Conservation (phyloP, 768 basidiomycete species). For the Tylopilus felleus region DNA sequence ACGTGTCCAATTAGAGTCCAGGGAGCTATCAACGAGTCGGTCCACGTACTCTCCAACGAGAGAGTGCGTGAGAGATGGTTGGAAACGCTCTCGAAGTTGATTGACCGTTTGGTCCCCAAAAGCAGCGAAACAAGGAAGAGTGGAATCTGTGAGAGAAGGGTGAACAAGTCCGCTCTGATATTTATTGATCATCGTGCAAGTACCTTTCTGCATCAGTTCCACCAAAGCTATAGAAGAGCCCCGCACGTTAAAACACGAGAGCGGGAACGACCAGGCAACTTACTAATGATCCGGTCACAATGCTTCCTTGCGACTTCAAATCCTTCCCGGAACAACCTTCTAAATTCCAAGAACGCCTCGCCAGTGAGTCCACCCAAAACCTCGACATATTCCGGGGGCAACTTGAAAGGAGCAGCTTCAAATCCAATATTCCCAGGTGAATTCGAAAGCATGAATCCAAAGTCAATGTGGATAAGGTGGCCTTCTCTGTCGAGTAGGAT, state of each 20-base stretch:
- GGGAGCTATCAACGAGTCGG: conserved; percentile 80
- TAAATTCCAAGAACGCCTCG: conserved; percentile 79
- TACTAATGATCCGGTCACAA: conserved; percentile 92
- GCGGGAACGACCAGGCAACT: conserved; percentile 24
- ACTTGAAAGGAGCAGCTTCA: conserved; percentile 98
- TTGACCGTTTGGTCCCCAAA: conserved; percentile 89
- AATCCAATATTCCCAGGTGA: conserved; percentile 97
- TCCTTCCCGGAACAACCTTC: conserved; percentile 82
- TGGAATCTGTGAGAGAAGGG: conserved; percentile 57
- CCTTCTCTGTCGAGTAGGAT: conserved; percentile 95
- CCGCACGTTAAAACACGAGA: conserved; percentile 4
- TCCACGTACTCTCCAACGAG: conserved; percentile 89
- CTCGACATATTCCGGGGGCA: conserved; percentile 92
- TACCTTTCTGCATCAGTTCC: conserved; percentile 97
- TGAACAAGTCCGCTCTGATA: background rate
- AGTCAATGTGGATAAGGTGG: conserved; percentile 95
- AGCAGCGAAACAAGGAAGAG: conserved; percentile 85
- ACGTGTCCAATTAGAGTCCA: conserved; percentile 93
- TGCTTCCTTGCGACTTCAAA: conserved; percentile 95
- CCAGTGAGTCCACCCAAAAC: conserved; percentile 85
- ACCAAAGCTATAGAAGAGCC: conserved; percentile 59
- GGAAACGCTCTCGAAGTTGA: conserved; percentile 89
- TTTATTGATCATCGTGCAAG: conserved; percentile 5
- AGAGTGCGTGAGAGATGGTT: conserved; percentile 81
- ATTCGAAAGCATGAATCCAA: conserved; percentile 96